These are phyloP conservation scores for Linnemannia hyalina DNA, from an alignment of 192 early-diverging fungal species.

Conservation along the genomic window DNA sequence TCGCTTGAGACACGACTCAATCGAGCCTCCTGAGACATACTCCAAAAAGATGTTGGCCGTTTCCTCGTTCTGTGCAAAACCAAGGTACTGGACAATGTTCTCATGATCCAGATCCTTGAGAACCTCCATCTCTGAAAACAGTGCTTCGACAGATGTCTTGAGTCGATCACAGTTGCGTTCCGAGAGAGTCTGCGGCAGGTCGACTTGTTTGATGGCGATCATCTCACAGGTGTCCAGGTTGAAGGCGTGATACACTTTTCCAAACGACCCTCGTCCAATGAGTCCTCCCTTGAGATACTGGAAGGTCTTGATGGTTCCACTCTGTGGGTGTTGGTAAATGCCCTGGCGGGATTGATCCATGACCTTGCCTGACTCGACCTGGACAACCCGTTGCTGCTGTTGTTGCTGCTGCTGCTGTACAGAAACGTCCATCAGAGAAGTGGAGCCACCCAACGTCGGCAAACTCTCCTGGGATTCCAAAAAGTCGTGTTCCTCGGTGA, in stretches of 20 bases:
- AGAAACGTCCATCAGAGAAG: neutral
- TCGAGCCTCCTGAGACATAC: constrained; percentile 95
- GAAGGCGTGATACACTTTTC: constrained; percentile 81
- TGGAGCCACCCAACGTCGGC: neutral
- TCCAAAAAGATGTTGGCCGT: constrained; percentile 95
- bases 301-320: constrained; percentile 61
- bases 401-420: constrained; percentile 11
- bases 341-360: constrained; percentile 50
- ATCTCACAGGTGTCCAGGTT: constrained; percentile 80
- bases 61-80: constrained; percentile 71
- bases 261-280: constrained; percentile 89
- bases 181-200: constrained; percentile 66
- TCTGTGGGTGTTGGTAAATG: constrained; percentile 51
- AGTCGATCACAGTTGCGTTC: constrained; percentile 61
- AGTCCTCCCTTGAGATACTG: constrained; percentile 82
- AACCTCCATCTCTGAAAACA: constrained; percentile 81
- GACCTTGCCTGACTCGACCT: constrained; percentile 40
- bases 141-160: constrained; percentile 64
- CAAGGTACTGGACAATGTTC: constrained; percentile 95
- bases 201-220: constrained; percentile 89
- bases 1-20: constrained; percentile 81
- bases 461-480: constrained; percentile 7
- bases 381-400: constrained; percentile 22
- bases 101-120: constrained; percentile 85
- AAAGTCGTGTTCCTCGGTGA: neutral